Conservation (phyloP, 169 alveolate genomes). For the Cytauxzoon felis region DNA sequence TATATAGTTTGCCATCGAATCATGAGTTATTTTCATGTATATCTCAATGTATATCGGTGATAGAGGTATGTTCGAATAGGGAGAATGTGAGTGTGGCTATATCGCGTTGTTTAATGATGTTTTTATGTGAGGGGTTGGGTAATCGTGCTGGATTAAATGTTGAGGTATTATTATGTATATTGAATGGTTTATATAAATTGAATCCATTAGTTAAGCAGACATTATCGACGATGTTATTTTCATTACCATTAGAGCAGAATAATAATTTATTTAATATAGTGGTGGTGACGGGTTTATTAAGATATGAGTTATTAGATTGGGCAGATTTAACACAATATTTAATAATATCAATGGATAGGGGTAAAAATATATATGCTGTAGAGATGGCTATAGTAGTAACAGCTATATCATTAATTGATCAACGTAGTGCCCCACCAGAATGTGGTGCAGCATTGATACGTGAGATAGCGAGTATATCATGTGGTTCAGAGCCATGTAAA, state of each 20-base stretch:
- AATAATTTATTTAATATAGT: conserved; percentile 53
- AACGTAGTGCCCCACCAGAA: conserved; percentile 45
- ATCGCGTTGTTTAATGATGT: conserved; percentile 46
- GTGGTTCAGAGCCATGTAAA: conserved; percentile 53
- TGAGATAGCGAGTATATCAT: conserved; percentile 23
- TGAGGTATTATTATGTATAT: conserved; percentile 51
- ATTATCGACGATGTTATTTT: conserved; percentile 28
- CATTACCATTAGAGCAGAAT: conserved; percentile 48
- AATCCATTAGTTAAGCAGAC: conserved; percentile 54
- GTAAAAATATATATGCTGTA: conserved; percentile 49
- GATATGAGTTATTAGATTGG: conserved; percentile 59
- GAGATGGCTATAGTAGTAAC: conserved; percentile 60
- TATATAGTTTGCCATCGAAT: conserved; percentile 57
- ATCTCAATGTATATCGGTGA: conserved; percentile 35
- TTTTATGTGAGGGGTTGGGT: conserved; percentile 59
- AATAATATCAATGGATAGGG: conserved; percentile 58
- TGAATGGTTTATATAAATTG: conserved; percentile 49
- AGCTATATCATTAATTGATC: conserved; percentile 57
- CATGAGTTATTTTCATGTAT: conserved; percentile 58
- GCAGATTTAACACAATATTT: conserved; percentile 48
- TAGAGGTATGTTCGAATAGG: conserved; percentile 42
- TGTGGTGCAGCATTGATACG: conserved; percentile 31
- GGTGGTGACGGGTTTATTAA: conserved; percentile 49
- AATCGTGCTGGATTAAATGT: conserved; percentile 50
- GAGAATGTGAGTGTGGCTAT: conserved; percentile 52